A percentile compares a stretch with the other conserved stretches of the same genome.
phyloP scores from a whole-genome alignment of 108 stramenopile genomes.

The Nannochloropsis oceanica region DNA sequence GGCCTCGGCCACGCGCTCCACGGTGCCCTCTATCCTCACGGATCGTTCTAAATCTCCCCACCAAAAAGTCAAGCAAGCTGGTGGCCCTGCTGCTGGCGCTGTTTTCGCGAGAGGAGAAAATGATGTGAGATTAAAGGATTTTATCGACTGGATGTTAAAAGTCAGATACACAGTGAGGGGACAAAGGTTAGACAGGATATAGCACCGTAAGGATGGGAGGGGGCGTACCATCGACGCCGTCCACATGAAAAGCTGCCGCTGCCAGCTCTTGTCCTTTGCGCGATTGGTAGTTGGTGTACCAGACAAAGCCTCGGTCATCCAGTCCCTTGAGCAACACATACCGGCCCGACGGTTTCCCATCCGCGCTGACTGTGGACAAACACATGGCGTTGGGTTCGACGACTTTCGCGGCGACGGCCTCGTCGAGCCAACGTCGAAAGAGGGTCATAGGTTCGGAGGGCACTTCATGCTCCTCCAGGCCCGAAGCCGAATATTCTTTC shows the following conservation, averaged over 20 bases:
- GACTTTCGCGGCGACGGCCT: constrained; percentile 29
- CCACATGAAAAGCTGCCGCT: neutral
- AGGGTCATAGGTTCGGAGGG: constrained; percentile 21
- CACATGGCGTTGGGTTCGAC: constrained; percentile 42
- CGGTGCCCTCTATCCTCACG: constrained; percentile 41
- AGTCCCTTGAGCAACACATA: constrained; percentile 41
- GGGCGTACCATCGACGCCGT: neutral
- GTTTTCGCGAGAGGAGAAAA: neutral
- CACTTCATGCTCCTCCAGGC: neutral
- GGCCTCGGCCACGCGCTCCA: constrained; percentile 32
- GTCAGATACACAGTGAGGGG: too few species aligned
- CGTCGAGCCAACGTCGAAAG: constrained; percentile 35
- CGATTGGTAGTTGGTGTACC: constrained; percentile 44
- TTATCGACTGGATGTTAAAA: too few species aligned
- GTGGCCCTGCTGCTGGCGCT: neutral
- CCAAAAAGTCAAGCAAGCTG: constrained; percentile 40
- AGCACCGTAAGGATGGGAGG: neutral
- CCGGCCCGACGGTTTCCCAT: constrained; percentile 32
- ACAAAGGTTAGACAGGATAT: too few species aligned
- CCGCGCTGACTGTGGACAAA: constrained; percentile 21
- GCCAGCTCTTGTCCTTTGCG: constrained; percentile 19
- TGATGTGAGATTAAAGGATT: too few species aligned
- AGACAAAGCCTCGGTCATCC: constrained; percentile 40
- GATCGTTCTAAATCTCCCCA: constrained; percentile 43
- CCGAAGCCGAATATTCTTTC: constrained; percentile 2